Evolutionary conservation across 75 land plant species (phyloP).

Genomic region (Pinus albicaulis): DNA sequence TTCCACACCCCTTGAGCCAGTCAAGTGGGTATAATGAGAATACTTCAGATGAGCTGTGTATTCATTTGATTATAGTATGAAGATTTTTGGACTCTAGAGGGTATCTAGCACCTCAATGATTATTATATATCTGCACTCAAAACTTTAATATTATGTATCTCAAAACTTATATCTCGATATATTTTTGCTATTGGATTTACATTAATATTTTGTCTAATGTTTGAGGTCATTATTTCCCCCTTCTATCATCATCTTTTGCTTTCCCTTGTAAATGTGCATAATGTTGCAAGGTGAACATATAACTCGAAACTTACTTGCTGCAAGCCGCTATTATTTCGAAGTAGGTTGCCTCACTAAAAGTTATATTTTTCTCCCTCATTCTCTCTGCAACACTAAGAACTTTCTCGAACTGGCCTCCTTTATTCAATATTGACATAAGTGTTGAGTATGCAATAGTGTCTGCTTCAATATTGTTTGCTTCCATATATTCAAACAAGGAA

Average conservation of each 20-base stretch:
- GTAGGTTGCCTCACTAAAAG: conserved; percentile 43
- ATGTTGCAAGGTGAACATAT: neutral
- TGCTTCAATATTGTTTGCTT: conserved; percentile 40
- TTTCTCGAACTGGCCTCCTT: conserved; percentile 51
- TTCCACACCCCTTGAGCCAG: too few species aligned
- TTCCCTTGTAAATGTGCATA: neutral
- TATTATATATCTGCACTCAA: too few species aligned
- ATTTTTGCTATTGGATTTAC: too few species aligned
- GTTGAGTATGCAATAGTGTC: conserved; percentile 77
- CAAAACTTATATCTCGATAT: too few species aligned
- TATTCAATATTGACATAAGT: conserved; percentile 73
- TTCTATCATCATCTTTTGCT: neutral
- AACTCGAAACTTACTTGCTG: conserved; percentile 64
- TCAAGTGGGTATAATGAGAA: too few species aligned
- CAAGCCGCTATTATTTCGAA: conserved; percentile 78
- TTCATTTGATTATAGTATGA: too few species aligned
- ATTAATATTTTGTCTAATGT: too few species aligned
- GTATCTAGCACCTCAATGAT: too few species aligned
- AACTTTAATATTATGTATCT: too few species aligned
- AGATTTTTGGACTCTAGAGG: too few species aligned
- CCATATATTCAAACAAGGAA: conserved; percentile 77
- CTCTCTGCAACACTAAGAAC: conserved; percentile 54
- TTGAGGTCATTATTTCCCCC: neutral
- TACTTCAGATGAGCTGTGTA: too few species aligned
- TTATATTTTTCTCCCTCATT: conserved; percentile 56